Evolutionary conservation across 2,329 filamentous ascomycete genomes (phyloP).

Genomic region (Pyricularia sp.): DNA sequence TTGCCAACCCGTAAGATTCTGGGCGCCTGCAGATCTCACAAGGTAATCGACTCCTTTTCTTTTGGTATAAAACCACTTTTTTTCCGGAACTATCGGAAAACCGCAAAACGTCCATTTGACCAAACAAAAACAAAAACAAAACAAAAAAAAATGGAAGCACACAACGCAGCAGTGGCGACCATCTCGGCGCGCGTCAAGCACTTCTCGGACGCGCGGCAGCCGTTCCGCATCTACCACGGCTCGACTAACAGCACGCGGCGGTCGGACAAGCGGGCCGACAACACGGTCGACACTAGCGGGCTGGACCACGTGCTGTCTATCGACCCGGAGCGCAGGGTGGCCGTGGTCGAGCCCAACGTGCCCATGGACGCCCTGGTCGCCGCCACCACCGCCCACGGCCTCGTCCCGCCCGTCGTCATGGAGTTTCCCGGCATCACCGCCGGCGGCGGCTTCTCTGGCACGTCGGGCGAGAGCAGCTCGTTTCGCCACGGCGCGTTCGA

Average conservation of each 20-base stretch:
- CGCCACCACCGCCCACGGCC: conserved; percentile 41
- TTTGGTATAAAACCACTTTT: background rate
- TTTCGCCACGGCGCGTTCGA: conserved; percentile 61
- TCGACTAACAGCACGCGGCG: conserved; percentile 68
- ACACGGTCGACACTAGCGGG: conserved; percentile 57
- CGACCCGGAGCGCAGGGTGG: conserved; percentile 41
- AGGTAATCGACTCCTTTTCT: too few relatives aligned
- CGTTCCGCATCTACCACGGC: conserved; percentile 70
- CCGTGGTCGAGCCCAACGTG: conserved; percentile 59
- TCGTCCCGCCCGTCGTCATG: conserved; percentile 59
- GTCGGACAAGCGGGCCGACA: conserved; percentile 35
- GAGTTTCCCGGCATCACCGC: conserved; percentile 63
- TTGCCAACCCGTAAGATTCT: background rate
- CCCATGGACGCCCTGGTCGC: conserved; percentile 56
- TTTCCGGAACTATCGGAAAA: background rate
- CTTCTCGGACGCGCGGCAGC: conserved; percentile 33
- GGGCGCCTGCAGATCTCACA: background rate
- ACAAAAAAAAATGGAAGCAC: conserved; percentile 27
- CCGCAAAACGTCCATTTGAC: too few relatives aligned
- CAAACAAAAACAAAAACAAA: too few relatives aligned
- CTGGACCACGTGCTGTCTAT: conserved; percentile 55
- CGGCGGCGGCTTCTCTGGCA: conserved; percentile 58
- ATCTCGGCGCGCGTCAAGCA: conserved; percentile 32
- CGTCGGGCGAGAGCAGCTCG: conserved; percentile 56
- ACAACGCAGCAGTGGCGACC: conserved; percentile 30